These are phyloP conservation scores for Calonectria leucothoes DNA, from an alignment of 2,329 filamentous ascomycete genomes.

Conservation along the genomic window DNA sequence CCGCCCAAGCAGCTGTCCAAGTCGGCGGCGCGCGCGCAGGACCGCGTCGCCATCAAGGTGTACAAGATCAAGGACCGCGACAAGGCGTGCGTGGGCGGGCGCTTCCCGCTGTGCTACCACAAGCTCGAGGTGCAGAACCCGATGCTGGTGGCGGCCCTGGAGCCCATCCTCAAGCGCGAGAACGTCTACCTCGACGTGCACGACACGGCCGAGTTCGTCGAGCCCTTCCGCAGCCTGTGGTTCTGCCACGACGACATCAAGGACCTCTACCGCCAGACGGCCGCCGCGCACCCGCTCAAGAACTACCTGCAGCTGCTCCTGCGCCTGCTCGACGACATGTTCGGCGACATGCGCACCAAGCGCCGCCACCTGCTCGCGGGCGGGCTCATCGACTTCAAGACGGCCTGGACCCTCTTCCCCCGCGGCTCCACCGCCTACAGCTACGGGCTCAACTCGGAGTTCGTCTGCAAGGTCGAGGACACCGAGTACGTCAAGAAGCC, in stretches of 20 bases:
- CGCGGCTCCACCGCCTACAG: conserved; percentile 52
- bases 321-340: conserved; percentile 55
- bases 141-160: conserved; percentile 54
- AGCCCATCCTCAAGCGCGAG: conserved; percentile 56
- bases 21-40: conserved; percentile 48
- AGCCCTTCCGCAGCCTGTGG: conserved; percentile 56
- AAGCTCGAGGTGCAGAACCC: conserved; percentile 57
- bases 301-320: conserved; percentile 55
- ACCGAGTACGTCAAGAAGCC: conserved; percentile 43
- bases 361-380: conserved; percentile 49
- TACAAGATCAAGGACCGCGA: conserved; percentile 58
- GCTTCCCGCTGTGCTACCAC: conserved; percentile 53
- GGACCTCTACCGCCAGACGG: conserved; percentile 43
- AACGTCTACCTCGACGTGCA: conserved; percentile 51
- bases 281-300: conserved; percentile 44
- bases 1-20: conserved; percentile 57
- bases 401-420: conserved; percentile 59
- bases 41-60: conserved; percentile 56
- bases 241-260: conserved; percentile 58
- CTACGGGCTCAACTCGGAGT: conserved; percentile 53
- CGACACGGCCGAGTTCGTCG: conserved; percentile 49
- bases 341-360: conserved; percentile 52
- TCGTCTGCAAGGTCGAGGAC: conserved; percentile 52
- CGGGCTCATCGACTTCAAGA: conserved; percentile 54
- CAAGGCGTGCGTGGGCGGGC: conserved; percentile 53